These are phyloP conservation scores for Endothia cerciana DNA, from an alignment of 2,329 filamentous ascomycete species.

Conservation along the genomic window DNA sequence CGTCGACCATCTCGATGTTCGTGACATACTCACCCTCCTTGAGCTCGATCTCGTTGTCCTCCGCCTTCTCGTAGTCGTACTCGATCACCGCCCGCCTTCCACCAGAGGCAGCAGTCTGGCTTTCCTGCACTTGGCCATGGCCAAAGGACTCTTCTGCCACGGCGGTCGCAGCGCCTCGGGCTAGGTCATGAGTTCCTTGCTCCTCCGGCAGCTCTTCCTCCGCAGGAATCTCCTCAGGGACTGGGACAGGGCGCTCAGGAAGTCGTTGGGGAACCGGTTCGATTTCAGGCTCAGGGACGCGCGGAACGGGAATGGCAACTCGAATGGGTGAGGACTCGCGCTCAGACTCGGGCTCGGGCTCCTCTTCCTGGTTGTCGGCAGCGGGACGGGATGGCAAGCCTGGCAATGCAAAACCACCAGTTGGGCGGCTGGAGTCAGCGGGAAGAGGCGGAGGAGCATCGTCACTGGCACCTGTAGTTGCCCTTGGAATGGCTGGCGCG, in stretches of 20 bases:
- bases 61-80: slow-evolving; percentile 97
- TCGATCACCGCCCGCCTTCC: slow-evolving; percentile 79
- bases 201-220: slow-evolving; percentile 70
- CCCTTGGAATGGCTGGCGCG: slow-evolving; percentile 40
- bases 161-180: slow-evolving; percentile 61
- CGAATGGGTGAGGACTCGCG: slow-evolving; percentile 76
- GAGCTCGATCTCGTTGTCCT: slow-evolving; percentile 95
- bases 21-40: slow-evolving; percentile 85
- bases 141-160: slow-evolving; percentile 54
- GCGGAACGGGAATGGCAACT: slow-evolving; percentile 82
- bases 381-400: slow-evolving; percentile 68
- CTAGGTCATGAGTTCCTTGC: slow-evolving; percentile 58
- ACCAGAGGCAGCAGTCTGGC: slow-evolving; percentile 44
- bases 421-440: slow-evolving; percentile 69
- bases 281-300: slow-evolving; percentile 57
- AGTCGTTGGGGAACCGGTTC: slow-evolving; percentile 56
- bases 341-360: slow-evolving; percentile 41
- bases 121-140: slow-evolving; percentile 41
- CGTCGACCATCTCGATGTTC: slow-evolving; percentile 95
- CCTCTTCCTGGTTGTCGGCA: slow-evolving; percentile 58
- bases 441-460: slow-evolving; percentile 59
- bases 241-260: slow-evolving; percentile 63
- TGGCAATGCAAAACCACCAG: slow-evolving; percentile 77
- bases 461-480: slow-evolving; percentile 45
- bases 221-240: slow-evolving; percentile 63